Base-by-base conservation (phyloP, 2,329 filamentous ascomycete species). In the Furcasterigmium sp. region DNA sequence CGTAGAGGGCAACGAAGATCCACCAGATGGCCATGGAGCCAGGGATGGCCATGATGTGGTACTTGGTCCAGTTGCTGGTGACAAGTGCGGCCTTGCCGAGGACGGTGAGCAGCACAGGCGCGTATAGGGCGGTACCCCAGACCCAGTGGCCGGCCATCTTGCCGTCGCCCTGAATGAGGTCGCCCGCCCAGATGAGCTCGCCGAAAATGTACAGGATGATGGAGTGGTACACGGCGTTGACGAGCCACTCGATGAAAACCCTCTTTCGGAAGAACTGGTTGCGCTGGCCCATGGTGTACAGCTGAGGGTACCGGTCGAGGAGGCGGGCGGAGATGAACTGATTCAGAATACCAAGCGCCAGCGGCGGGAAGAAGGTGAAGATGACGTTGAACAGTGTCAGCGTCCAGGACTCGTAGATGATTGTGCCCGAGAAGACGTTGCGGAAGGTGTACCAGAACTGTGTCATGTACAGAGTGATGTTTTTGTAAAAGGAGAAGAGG, bases 371-470 rank as follows among this genome's bases (percentile, higher is more conserved):
- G 17, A 95, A 86, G 1, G 93, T 98, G 70, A 95, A 98, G 63
- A 98, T 86, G 63, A 98, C 90, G 72, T 98, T 98, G 76, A 96
- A 98, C 70, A 97, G 95, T 8, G 91, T 95, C n/a, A 98, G 73
- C 0, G 91, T 96, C 94, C 94, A 98, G 9, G 93, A 97, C 68
- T 98, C 93, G 76, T 91, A 97, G 60, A 98, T 97, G 60, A 97
- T 89, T 62, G 96, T 85, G 41, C 93, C 93, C 1, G 91, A 97
- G 66, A 97, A 98, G 52, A 88, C 87, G 64, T 98, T 98, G 78
- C 95, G 90, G 72, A 98, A 98, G 0, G 90, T 88, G 67, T 93
- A 97, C 89, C 94, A 98, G 62, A 98, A 98, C 62, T 98, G 94
- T 47, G 94, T 98, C 86, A 98, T 91, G 69, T 97, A 98, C 48